phyloP scores from a whole-genome alignment of 305 asterid species.

The Fraxinus sp. region DNA sequence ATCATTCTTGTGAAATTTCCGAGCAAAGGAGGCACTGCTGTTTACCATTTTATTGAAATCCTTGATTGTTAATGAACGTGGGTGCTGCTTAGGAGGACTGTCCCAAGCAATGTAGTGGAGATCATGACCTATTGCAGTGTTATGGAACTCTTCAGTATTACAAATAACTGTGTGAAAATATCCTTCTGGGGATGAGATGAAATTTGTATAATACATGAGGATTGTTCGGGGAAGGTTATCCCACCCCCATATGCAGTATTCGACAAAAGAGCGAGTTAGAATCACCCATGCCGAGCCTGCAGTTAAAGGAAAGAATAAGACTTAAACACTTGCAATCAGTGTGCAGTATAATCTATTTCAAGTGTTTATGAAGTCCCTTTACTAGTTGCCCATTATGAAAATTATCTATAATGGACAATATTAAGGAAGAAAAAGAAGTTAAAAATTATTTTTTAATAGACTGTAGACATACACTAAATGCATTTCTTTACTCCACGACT shows the following conservation, averaged over 20 bases:
- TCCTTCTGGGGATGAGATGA: slow-evolving; percentile 90
- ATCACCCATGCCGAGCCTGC: slow-evolving; percentile 97
- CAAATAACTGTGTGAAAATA: slow-evolving; percentile 90
- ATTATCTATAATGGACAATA: neutral
- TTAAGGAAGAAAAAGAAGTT: neutral
- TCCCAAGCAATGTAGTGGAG: slow-evolving; percentile 98
- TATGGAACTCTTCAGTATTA: slow-evolving; percentile 63
- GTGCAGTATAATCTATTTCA: neutral
- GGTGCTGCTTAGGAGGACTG: slow-evolving; percentile 94
- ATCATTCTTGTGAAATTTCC: slow-evolving; percentile 82
- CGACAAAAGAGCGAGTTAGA: slow-evolving; percentile 73
- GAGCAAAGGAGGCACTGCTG: slow-evolving; percentile 85
- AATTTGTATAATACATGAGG: slow-evolving; percentile 86
- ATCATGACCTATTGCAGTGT: slow-evolving; percentile 76
- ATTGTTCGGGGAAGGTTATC: slow-evolving; percentile 86
- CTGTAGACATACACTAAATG: neutral
- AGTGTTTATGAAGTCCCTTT: neutral
- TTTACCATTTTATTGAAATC: slow-evolving; percentile 76
- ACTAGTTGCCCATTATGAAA: neutral
- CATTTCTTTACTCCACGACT: neutral
- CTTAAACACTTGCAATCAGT: neutral
- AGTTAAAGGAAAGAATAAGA: slow-evolving; percentile 2
- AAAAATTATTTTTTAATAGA: neutral
- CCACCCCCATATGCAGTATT: slow-evolving; percentile 96
- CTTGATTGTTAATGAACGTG: slow-evolving; percentile 51